A percentile compares a stretch with the other conserved stretches of the same genome.
phyloP scores from a whole-genome alignment of 2,329 filamentous ascomycete genomes.

The Cytospora piceicola region DNA sequence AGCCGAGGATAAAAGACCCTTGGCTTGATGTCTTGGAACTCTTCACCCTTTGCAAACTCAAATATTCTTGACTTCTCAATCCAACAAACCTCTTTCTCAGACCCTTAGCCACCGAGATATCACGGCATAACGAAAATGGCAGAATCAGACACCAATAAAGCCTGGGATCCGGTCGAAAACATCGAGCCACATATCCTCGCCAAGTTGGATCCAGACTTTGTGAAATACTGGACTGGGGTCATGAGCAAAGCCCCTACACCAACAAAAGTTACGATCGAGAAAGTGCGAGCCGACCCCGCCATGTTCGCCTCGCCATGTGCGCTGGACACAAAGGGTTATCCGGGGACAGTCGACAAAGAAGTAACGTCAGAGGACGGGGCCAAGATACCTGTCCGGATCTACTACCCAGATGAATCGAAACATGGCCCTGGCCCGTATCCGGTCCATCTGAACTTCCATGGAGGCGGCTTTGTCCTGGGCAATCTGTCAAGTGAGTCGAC shows the following conservation, averaged over 20 bases:
- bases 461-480: conserved; percentile 45
- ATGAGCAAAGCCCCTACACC: conserved; percentile 33
- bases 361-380: conserved; percentile 39
- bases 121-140: background rate
- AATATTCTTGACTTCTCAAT: background rate
- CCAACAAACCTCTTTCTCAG: background rate
- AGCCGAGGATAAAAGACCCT: too few relatives aligned
- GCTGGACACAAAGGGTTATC: conserved; percentile 37
- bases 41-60: too few relatives aligned
- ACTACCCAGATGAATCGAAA: conserved; percentile 39
- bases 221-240: conserved; percentile 36
- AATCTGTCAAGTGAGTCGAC: conserved; percentile 40
- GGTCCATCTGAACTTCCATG: conserved; percentile 44
- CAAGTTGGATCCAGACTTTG: conserved; percentile 40
- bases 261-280: conserved; percentile 36
- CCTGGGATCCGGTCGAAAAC: conserved; percentile 32
- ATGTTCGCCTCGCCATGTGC: conserved; percentile 36
- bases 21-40: too few relatives aligned
- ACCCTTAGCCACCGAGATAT: background rate
- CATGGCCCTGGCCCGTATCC: conserved; percentile 41
- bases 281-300: conserved; percentile 39
- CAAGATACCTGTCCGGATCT: conserved; percentile 39
- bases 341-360: conserved; percentile 37
- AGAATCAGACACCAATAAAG: background rate
- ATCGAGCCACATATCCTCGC: conserved; percentile 36